These are phyloP conservation scores for Hyphopichia burtonii DNA, from an alignment of 1,139 yeast species.

Conservation along the genomic window DNA sequence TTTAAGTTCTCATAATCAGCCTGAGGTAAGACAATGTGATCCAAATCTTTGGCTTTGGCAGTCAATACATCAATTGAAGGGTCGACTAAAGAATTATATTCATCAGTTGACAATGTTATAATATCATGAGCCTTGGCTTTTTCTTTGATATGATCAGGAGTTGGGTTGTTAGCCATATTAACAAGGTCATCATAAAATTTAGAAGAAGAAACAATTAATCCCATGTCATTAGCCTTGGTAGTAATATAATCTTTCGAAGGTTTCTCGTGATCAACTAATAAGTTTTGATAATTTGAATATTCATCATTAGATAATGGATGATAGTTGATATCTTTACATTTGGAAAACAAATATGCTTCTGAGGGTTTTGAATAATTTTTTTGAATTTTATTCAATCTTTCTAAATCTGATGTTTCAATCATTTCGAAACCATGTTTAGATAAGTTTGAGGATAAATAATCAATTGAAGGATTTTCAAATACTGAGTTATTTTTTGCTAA, in stretches of 20 bases:
- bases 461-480: slow-evolving; percentile 17
- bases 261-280: slow-evolving; percentile 29
- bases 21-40: slow-evolving; percentile 15
- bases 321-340: slow-evolving; percentile 23
- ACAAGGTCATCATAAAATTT: slow-evolving; percentile 25
- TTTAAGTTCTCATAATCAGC: slow-evolving; percentile 17
- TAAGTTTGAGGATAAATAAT: slow-evolving; percentile 10
- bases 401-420: slow-evolving; percentile 17
- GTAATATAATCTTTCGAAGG: slow-evolving; percentile 25
- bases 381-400: slow-evolving; percentile 14
- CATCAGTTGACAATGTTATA: slow-evolving; percentile 14
- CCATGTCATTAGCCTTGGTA: slow-evolving; percentile 27
- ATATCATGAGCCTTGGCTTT: slow-evolving; percentile 18
- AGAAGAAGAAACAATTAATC: slow-evolving; percentile 24
- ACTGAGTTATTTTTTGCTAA: slow-evolving; percentile 12
- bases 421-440: slow-evolving; percentile 15
- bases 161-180: slow-evolving; percentile 22
- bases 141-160: slow-evolving; percentile 20
- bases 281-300: slow-evolving; percentile 17
- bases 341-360: slow-evolving; percentile 23
- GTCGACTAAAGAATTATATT: slow-evolving; percentile 15
- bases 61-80: slow-evolving; percentile 21
- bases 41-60: slow-evolving; percentile 13
- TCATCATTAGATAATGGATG: slow-evolving; percentile 25
- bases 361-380: slow-evolving; percentile 24